phyloP scores from a whole-genome alignment of 1,284 basidiomycete species.

The Ustilago shanxiensis region DNA sequence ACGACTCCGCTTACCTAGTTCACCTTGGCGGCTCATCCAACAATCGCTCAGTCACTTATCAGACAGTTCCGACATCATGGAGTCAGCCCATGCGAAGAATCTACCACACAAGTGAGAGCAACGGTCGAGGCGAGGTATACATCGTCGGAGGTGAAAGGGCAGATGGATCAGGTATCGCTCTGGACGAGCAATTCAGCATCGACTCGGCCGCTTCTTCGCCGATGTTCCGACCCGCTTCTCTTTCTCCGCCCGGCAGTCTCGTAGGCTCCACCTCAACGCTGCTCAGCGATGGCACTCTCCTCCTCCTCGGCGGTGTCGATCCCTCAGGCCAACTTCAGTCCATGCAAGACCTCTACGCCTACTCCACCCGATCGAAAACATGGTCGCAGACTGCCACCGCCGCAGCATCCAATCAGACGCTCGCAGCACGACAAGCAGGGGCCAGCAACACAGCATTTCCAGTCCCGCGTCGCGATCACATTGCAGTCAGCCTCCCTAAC shows the following conservation, averaged over 20 bases:
- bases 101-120: constrained; percentile 54
- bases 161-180: constrained; percentile 52
- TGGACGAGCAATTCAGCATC: constrained; percentile 55
- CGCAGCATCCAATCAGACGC: constrained; percentile 5
- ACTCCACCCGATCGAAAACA: constrained; percentile 22
- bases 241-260: constrained; percentile 44
- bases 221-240: constrained; percentile 21
- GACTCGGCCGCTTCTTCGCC: constrained; percentile 19
- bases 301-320: constrained; percentile 58
- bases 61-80: constrained; percentile 42
- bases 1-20: constrained; percentile 60
- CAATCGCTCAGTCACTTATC: constrained; percentile 25
- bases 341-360: constrained; percentile 51
- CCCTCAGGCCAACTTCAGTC: constrained; percentile 47
- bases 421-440: neutral
- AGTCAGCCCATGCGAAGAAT: constrained; percentile 59
- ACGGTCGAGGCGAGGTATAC: constrained; percentile 47
- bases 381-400: constrained; percentile 47
- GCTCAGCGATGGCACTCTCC: constrained; percentile 60
- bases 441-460: constrained; percentile 27
- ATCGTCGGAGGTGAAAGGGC: constrained; percentile 62
- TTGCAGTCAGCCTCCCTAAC: constrained; percentile 61
- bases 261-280: constrained; percentile 56
- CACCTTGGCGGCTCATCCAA: constrained; percentile 26
- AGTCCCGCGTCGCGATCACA: constrained; percentile 54